phyloP scores from a whole-genome alignment of 768 basidiomycete species.

The Ramaria sp. region DNA sequence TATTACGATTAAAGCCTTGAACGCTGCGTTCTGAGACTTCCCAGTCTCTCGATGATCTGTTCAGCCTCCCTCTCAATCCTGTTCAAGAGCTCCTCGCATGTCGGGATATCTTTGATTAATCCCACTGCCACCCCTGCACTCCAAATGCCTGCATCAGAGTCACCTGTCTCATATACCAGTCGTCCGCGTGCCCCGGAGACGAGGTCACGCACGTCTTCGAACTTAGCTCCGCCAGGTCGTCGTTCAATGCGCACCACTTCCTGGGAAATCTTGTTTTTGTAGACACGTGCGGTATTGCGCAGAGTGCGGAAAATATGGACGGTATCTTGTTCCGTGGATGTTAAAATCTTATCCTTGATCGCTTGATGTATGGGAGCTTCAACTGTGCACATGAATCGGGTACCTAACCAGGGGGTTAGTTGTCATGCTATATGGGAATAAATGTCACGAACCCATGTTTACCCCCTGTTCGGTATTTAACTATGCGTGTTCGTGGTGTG shows the following conservation, averaged over 20 bases:
- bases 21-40: slow-evolving; percentile 15
- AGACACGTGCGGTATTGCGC: slow-evolving; percentile 75
- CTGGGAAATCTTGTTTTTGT: slow-evolving; percentile 71
- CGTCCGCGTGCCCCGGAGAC: slow-evolving; percentile 64
- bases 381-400: slow-evolving; percentile 86
- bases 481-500: not conserved
- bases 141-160: slow-evolving; percentile 86
- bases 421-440: not conserved
- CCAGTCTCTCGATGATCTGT: slow-evolving; percentile 45
- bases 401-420: slow-evolving; percentile 27
- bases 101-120: slow-evolving; percentile 75
- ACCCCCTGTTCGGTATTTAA: slow-evolving; percentile 44
- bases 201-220: slow-evolving; percentile 72
- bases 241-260: slow-evolving; percentile 82
- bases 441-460: slow-evolving; percentile 52
- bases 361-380: slow-evolving; percentile 85
- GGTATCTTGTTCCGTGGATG: slow-evolving; percentile 74
- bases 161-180: slow-evolving; percentile 73
- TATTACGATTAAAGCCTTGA: slow-evolving; percentile 11
- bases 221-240: slow-evolving; percentile 76
- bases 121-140: slow-evolving; percentile 54
- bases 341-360: slow-evolving; percentile 85
- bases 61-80: slow-evolving; percentile 70
- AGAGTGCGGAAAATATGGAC: slow-evolving; percentile 70
- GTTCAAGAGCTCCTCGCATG: slow-evolving; percentile 59